Evolutionary conservation across 169 alveolate species (phyloP), one percentile per base, ranked within the genome.

Genomic region (Eimeria tenella): DNA sequence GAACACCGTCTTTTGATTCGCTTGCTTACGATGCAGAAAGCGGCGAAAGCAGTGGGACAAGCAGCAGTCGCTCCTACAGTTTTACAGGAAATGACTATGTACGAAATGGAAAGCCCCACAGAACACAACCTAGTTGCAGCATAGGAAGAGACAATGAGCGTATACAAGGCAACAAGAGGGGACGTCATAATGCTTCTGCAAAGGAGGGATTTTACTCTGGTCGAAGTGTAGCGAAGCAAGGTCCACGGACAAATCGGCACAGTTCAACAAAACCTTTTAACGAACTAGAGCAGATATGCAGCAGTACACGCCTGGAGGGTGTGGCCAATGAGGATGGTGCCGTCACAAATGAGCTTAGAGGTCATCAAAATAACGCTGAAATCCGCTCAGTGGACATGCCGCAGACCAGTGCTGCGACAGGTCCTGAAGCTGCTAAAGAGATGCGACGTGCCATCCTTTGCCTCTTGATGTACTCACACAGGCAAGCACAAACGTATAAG

Each of bases 381-480:
- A 13, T 31, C 17, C 50, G 17, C 52, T 13, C 84, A n/a, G 63
- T 8, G 53, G 70, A 58, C 42, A 87, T 65, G 68, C 84, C 93
- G 42, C 84, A 65, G 73, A 13, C 89, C 7, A 88, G 88, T 52
- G 68, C 86, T 5, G 94, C 89, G 7, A 75, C 86, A 21, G 88
- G 86, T 21, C 88, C 88, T 23, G 89, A 74, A 60, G 94, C 86
- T 13, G 79, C 89, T 19, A 71, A 89, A 77, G 94, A 92, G 55
- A 70, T 92, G 93, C 95, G 95, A 25, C 86, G 89, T 31, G 95
- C 95, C 68, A 79, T 92, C 49, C 95, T 65, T 49, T 73, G 92
- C 82, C 86, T 92, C 11, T 79, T 92, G 84, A 92, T 86, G 87
- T 92, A 79, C 87, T 92, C 95, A 21, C 95, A 92, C 93, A 62